Evolutionary conservation across 345 rosid genomes (phyloP).

Genomic region (Pugionium cornutum): DNA sequence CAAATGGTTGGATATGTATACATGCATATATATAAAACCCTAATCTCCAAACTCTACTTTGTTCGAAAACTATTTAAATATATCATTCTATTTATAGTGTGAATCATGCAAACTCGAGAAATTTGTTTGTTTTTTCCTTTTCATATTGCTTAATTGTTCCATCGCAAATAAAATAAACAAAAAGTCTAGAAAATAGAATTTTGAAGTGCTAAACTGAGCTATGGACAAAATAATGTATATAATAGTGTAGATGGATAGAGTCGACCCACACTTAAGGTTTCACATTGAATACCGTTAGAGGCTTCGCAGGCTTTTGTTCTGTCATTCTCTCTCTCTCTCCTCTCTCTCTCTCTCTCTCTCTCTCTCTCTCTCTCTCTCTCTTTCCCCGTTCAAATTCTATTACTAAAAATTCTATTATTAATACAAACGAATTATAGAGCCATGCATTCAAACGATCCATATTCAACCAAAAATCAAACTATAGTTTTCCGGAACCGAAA

Average conservation of each 20-base stretch:
- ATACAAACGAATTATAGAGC: too few relatives aligned
- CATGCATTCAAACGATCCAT: too few relatives aligned
- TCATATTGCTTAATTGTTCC: background rate
- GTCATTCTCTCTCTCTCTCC: conserved; percentile 34
- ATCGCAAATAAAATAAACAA: background rate
- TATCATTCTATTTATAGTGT: background rate
- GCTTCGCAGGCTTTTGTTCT: conserved; percentile 45
- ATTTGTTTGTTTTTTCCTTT: background rate
- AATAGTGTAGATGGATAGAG: conserved; percentile 34
- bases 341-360: conserved; percentile 18
- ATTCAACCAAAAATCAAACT: too few relatives aligned
- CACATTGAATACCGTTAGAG: conserved; percentile 44
- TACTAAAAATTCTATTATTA: background rate
- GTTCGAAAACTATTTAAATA: background rate
- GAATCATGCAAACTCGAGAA: conserved; percentile 2
- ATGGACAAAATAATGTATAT: conserved; percentile 27
- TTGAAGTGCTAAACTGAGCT: conserved; percentile 15
- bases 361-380: too few relatives aligned
- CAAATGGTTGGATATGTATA: conserved; percentile 19
- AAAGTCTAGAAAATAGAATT: conserved; percentile 7
- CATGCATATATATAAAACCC: conserved; percentile 1
- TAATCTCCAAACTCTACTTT: conserved; percentile 14
- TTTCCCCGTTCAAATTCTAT: background rate
- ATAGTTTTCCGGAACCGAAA: too few relatives aligned
- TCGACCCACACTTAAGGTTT: conserved; percentile 42